Evolutionary conservation across 345 rosid species (phyloP).

Genomic region (Excoecaria agallocha): DNA sequence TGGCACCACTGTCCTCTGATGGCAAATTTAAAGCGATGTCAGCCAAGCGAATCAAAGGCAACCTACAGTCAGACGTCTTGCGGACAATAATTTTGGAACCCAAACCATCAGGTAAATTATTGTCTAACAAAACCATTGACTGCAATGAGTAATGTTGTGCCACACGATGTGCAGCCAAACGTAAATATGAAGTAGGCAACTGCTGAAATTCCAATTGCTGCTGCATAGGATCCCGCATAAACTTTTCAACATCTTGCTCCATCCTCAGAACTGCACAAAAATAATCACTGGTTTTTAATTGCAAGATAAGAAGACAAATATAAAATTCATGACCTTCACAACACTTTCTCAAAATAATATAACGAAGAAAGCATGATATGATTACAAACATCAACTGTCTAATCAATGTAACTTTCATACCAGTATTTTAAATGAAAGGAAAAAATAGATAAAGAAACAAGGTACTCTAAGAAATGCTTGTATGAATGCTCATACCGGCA

Average conservation of each 20-base stretch:
- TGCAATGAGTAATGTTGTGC: conserved; percentile 79
- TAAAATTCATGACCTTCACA: neutral
- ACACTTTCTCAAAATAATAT: neutral
- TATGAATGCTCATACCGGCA: neutral
- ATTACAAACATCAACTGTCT: neutral
- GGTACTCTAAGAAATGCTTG: neutral
- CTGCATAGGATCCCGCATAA: conserved; percentile 53
- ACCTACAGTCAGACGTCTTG: conserved; percentile 61
- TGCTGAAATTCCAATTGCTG: conserved; percentile 76
- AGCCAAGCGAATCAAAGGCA: conserved; percentile 59
- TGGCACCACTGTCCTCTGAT: conserved; percentile 45
- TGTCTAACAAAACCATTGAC: conserved; percentile 78
- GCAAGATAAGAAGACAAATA: neutral
- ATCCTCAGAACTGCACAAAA: conserved; percentile 58
- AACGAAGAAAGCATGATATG: neutral
- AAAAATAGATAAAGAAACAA: neutral
- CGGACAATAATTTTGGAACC: conserved; percentile 65
- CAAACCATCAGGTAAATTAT: conserved; percentile 57
- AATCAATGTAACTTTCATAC: neutral
- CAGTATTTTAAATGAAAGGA: neutral
- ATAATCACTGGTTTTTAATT: neutral
- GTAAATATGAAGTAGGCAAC: conserved; percentile 71
- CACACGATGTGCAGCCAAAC: conserved; percentile 84
- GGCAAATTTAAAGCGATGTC: conserved; percentile 73
- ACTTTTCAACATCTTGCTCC: conserved; percentile 81